These are phyloP conservation scores for Candida rishiriensis DNA, from an alignment of 805 yeast genomes.

Conservation along the genomic window DNA sequence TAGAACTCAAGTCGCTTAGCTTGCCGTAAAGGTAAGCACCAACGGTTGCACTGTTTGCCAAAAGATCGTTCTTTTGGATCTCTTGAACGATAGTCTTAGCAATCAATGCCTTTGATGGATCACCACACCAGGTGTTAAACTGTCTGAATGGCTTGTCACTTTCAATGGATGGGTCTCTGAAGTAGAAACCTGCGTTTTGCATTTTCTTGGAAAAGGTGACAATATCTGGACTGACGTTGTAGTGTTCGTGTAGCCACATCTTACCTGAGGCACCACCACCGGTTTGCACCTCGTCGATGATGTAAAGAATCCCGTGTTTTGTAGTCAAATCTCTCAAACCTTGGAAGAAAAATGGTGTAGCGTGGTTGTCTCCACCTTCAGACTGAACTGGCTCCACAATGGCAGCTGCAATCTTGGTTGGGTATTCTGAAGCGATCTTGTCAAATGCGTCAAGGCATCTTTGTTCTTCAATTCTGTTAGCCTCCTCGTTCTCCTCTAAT, in stretches of 20 bases:
- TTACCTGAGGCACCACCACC: constrained; percentile 73
- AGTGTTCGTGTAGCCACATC: constrained; percentile 71
- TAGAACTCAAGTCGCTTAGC: constrained; percentile 35
- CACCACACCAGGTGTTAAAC: constrained; percentile 79
- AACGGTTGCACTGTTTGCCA: constrained; percentile 42
- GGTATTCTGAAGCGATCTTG: constrained; percentile 33
- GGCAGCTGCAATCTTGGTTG: constrained; percentile 46
- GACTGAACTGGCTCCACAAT: constrained; percentile 63
- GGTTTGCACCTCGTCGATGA: constrained; percentile 71
- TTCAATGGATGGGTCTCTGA: constrained; percentile 52
- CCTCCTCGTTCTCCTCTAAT: constrained; percentile 57
- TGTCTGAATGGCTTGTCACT: constrained; percentile 64
- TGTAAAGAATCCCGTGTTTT: constrained; percentile 53
- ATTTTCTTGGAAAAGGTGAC: constrained; percentile 70
- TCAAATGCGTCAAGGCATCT: constrained; percentile 44
- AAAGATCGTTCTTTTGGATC: constrained; percentile 43
- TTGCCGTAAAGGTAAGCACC: constrained; percentile 50
- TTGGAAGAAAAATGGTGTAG: constrained; percentile 57
- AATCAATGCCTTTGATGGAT: constrained; percentile 62
- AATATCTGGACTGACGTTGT: constrained; percentile 59
- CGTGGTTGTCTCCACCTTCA: constrained; percentile 77
- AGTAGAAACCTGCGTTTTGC: constrained; percentile 71
- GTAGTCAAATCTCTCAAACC: constrained; percentile 55
- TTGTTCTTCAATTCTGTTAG: constrained; percentile 44
- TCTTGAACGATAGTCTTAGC: constrained; percentile 59